Conservation (phyloP, 2,329 filamentous ascomycete species). For the Beauveria sp. region DNA sequence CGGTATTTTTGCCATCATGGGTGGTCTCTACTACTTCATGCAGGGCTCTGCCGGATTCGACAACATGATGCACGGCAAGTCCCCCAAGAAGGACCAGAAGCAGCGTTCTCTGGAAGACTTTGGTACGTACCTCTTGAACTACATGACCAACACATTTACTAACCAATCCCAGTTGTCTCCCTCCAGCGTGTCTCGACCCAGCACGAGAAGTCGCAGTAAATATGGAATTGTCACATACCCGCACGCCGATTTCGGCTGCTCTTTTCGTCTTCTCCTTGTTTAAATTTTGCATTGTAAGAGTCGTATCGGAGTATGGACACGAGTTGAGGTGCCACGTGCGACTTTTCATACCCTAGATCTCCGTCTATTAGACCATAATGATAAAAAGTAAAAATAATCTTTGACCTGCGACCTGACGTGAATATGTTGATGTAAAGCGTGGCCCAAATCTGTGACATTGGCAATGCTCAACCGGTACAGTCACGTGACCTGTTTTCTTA, state of each 20-base stretch:
- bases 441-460: neutral
- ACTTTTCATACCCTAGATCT: conserved; percentile 30
- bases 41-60: conserved; percentile 77
- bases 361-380: conserved; percentile 35
- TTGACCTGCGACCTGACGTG: neutral
- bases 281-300: conserved; percentile 33
- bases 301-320: conserved; percentile 27
- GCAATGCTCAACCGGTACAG: neutral
- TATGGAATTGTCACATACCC: conserved; percentile 31
- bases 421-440: neutral
- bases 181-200: conserved; percentile 85
- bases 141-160: conserved; percentile 26
- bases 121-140: conserved; percentile 47
- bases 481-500: conserved; percentile 3
- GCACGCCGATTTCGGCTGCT: conserved; percentile 24
- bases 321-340: conserved; percentile 23
- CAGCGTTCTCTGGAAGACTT: conserved; percentile 85
- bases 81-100: conserved; percentile 71
- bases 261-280: conserved; percentile 32
- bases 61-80: conserved; percentile 89
- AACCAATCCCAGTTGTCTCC: conserved; percentile 65
- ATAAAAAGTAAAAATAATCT: conserved; percentile 33
- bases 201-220: conserved; percentile 79
- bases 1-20: conserved; percentile 80
- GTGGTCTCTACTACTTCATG: conserved; percentile 66